These are phyloP conservation scores for Gentiana macrophylla DNA, from an alignment of 257 asterid species.

Conservation along the genomic window DNA sequence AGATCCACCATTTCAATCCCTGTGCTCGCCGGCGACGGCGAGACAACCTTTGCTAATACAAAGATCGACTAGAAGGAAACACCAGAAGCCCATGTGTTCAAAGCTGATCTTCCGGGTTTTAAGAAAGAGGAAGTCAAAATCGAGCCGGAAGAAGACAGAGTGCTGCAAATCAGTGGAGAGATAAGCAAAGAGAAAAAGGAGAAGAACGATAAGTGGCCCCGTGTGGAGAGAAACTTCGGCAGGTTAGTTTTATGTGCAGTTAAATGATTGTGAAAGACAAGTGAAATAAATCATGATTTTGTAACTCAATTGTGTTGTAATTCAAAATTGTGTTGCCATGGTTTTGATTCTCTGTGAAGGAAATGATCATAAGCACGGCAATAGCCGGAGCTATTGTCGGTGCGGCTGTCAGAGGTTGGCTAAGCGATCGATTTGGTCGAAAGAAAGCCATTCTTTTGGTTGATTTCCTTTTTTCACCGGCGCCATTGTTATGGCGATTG, in stretches of 20 bases:
- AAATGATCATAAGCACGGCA: conserved; percentile 40
- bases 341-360: conserved; percentile 12
- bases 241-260: too few species aligned
- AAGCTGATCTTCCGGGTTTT: conserved; percentile 7
- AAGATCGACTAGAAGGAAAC: conserved; percentile 8
- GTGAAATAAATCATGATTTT: too few species aligned
- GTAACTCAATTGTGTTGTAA: neutral
- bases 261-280: too few species aligned
- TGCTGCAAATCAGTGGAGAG: conserved; percentile 6
- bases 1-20: neutral
- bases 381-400: conserved; percentile 54
- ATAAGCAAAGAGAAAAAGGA: conserved; percentile 2
- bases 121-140: neutral
- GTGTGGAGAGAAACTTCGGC: conserved; percentile 3
- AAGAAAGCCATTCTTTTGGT: conserved; percentile 25
- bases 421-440: conserved; percentile 33
- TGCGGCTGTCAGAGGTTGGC: conserved; percentile 42
- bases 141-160: neutral
- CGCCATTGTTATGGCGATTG: conserved; percentile 31
- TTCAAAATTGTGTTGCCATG: too few species aligned
- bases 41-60: neutral
- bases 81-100: conserved; percentile 5
- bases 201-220: conserved; percentile 6
- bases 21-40: neutral
- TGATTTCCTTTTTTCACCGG: conserved; percentile 36